These are phyloP conservation scores for Syncephalastrum contaminatum DNA, from an alignment of 371 early-diverging fungal species.

Conservation along the genomic window DNA sequence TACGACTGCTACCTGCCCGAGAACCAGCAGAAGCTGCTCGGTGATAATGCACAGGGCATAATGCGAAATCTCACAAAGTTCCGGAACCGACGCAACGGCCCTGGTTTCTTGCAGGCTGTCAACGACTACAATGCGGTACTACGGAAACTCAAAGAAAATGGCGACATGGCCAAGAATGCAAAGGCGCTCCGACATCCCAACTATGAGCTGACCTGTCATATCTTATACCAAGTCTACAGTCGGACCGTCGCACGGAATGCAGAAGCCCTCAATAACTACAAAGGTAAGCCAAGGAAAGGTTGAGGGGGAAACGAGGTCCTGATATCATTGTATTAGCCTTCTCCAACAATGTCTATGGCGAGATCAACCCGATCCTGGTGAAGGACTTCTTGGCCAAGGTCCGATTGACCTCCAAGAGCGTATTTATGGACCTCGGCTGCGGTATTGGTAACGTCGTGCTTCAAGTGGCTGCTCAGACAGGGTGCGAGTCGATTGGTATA, in stretches of 20 bases:
- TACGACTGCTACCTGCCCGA: conserved; percentile 60
- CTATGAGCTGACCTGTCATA: conserved; percentile 76
- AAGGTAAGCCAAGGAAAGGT: conserved; percentile 42
- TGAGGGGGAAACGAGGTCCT: neutral
- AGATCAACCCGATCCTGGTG: conserved; percentile 84
- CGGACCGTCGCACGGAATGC: conserved; percentile 87
- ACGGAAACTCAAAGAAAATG: conserved; percentile 30
- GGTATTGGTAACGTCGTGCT: conserved; percentile 96
- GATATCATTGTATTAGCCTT: conserved; percentile 61
- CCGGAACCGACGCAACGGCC: conserved; percentile 68
- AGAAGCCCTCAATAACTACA: conserved; percentile 77
- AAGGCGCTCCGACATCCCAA: conserved; percentile 48
- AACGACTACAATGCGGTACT: conserved; percentile 71
- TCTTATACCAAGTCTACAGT: conserved; percentile 86
- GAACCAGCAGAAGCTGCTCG: conserved; percentile 54
- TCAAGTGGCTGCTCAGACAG: conserved; percentile 89
- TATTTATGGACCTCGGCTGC: conserved; percentile 93
- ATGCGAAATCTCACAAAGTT: conserved; percentile 78
- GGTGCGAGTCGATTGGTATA: conserved; percentile 84
- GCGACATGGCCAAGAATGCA: conserved; percentile 37
- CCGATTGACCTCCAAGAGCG: conserved; percentile 60
- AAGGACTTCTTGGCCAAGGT: conserved; percentile 79
- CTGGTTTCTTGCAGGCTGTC: conserved; percentile 71
- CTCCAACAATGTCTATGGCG: conserved; percentile 95
- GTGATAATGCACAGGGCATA: conserved; percentile 67